Evolutionary conservation across 2,329 filamentous ascomycete genomes (phyloP), one percentile per base, ranked within the genome.

Genomic region (Emydomyces testavorans): DNA sequence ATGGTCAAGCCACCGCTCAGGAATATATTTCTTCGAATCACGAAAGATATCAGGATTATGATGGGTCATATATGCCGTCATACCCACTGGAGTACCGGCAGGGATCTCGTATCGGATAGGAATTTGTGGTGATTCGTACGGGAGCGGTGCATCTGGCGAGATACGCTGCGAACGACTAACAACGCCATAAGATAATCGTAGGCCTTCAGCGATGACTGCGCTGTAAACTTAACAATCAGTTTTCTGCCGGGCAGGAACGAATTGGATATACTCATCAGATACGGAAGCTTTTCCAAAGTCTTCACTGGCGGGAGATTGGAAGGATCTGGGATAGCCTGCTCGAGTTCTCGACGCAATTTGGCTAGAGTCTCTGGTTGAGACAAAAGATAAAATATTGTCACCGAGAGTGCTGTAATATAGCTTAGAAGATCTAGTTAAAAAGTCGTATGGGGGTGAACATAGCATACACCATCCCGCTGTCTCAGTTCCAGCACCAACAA

Each of bases 401-500:
- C 42, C 8, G 48, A 32, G 3, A 50, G 31, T 4, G 41, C 48
- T 50, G 23, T 3, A 23, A 20, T 26, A 23, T 5, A 10, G 24
- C 4, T 37, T 38, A 28, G 16, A 6, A 29, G 11, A 45, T 16
- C 20, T 13, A 18, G 8, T 29, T 21, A 29, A n/a, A n/a, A n/a
- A n/a, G n/a, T n/a, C n/a, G n/a, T 21, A 23, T n/a, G 23, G 6
- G 20, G 6, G 16, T n/a, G 10, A 18, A 42, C 6, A 36, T 5
- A n/a, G 43, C 46, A 13, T 48, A 48, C 46, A 6, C 46, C 38
- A 42, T 28, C 37, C 46, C 2, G 62, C 65, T 1, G 64, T 65
- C 44, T 66, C 64, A 1, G 57, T 65, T 0, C 64, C 64, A 6
- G 62, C 63, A 6, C 50, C 55, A 13, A 64, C 50, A 2, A 66